These are phyloP conservation scores for Cladosporium sp. DNA, from an alignment of 2,329 filamentous ascomycete species.

Conservation along the genomic window DNA sequence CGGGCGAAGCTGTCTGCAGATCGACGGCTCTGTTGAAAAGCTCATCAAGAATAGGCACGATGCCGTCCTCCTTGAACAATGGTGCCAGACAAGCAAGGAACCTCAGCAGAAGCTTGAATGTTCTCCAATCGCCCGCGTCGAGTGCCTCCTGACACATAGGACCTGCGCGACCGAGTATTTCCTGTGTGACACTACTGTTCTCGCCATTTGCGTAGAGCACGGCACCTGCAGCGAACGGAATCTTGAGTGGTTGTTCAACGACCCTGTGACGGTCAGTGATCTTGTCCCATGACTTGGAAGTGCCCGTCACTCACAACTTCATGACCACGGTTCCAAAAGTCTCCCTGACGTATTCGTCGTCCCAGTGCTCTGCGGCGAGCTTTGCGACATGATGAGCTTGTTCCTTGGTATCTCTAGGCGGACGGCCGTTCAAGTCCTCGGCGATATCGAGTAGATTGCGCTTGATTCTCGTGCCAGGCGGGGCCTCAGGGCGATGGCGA, in stretches of 20 bases:
- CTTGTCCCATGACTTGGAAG: background rate
- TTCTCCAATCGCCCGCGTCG: conserved; percentile 76
- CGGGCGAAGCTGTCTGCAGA: conserved; percentile 86
- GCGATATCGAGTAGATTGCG: conserved; percentile 78
- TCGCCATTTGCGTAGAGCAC: conserved; percentile 76
- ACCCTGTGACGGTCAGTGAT: conserved; percentile 47
- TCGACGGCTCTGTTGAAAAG: conserved; percentile 91
- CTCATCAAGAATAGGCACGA: conserved; percentile 83
- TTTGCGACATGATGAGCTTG: conserved; percentile 68
- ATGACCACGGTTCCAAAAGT: conserved; percentile 72
- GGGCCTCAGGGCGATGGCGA: conserved; percentile 70
- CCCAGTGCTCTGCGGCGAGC: conserved; percentile 76
- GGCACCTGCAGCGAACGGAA: conserved; percentile 87
- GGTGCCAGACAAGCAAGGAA: conserved; percentile 85
- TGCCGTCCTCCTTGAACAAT: conserved; percentile 76
- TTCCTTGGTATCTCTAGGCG: conserved; percentile 68
- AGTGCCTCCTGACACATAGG: conserved; percentile 67
- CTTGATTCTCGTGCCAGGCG: conserved; percentile 64
- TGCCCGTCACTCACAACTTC: conserved; percentile 60
- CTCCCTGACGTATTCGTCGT: conserved; percentile 74
- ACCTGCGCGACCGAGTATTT: conserved; percentile 66
- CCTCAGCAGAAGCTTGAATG: conserved; percentile 86
- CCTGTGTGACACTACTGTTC: conserved; percentile 71
- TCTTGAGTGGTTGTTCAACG: conserved; percentile 93
- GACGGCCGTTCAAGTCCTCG: conserved; percentile 68